A percentile compares a stretch with the other conserved stretches of the same genome.
These are phyloP conservation scores for Acacia confusa DNA, from an alignment of 306 rosid species.

Conservation along the genomic window DNA sequence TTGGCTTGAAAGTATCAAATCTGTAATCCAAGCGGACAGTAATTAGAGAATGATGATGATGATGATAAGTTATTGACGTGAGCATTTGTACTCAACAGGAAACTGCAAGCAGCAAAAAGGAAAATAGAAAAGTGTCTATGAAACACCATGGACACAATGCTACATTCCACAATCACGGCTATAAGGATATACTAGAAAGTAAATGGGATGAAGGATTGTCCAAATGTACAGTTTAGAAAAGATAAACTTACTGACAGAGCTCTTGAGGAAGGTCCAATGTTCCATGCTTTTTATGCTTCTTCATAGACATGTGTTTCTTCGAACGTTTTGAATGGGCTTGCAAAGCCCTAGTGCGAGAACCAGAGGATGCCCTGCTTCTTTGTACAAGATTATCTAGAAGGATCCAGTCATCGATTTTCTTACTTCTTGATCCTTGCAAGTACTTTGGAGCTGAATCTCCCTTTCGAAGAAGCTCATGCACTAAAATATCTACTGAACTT, in stretches of 20 bases:
- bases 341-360: slow-evolving; percentile 57
- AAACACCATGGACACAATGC: slow-evolving; percentile 4
- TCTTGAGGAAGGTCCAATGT: slow-evolving; percentile 62
- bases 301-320: slow-evolving; percentile 76
- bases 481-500: slow-evolving; percentile 52
- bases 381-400: slow-evolving; percentile 76
- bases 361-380: slow-evolving; percentile 37
- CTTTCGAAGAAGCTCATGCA: slow-evolving; percentile 61
- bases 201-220: background rate
- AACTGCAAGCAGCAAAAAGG: slow-evolving; percentile 15
- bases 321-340: slow-evolving; percentile 72
- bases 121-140: background rate
- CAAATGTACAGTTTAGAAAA: slow-evolving; percentile 16
- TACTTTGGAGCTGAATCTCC: slow-evolving; percentile 73
- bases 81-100: slow-evolving; percentile 1
- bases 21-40: slow-evolving; percentile 45
- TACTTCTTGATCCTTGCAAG: slow-evolving; percentile 69
- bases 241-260: slow-evolving; percentile 54
- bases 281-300: slow-evolving; percentile 64
- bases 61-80: background rate
- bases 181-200: background rate
- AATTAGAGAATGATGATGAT: slow-evolving; percentile 6
- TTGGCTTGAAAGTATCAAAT: slow-evolving; percentile 61
- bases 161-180: background rate
- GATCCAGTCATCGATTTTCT: slow-evolving; percentile 65